Base-by-base conservation (phyloP, 495 filamentous ascomycete species). In the Penicillium cosmopolitanum region DNA sequence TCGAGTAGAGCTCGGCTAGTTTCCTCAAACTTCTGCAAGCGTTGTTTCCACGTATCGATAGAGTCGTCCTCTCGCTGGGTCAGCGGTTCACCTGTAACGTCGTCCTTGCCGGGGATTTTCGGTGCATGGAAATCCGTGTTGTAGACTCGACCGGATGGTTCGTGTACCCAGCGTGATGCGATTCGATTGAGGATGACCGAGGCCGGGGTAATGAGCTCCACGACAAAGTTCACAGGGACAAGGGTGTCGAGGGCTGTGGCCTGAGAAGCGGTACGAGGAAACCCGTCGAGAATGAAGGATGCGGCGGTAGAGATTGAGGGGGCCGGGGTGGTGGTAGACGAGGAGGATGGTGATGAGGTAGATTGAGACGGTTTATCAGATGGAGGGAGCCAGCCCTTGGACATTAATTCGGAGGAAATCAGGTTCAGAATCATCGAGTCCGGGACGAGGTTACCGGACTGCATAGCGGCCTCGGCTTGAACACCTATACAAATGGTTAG, bases 241-340 rank as follows among this genome's bases (percentile, higher is more conserved):
- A 96, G 79, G 8, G 77, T 75, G 67, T 95, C 93, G 23, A 98
- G 76, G 42, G 85, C 86, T 46, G 76, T 64, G 12, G 95, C 95
- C 75, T 98, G 95, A 2, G 77, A 57, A 2, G 89, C 87, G 16
- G 92, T 98, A 59, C 95, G 89, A 5, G 95, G 95, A 74, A 98
- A 98, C 19, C 95, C 95, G 70, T 98, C 95, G 50, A 98, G 88
- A 60, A 98, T 86, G 72, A 98, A 98, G 15, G 91, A 96, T 19
- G 93, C 90, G 12, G 84, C 77, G 0, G 95, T 87, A 58, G 86
- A 83, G 47, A 95, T 82, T 47, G 86, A 87, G 50, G 84, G 73
- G 15, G 55, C 53, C 56, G 61, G 33, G 31, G 55, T 60, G 48
- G 58, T 58, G 38, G 58, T 38, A 25, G 34, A 50, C 16, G 60